These are phyloP conservation scores for Monoraphidium neglectum DNA, from an alignment of 139 green algal genomes.

Conservation along the genomic window DNA sequence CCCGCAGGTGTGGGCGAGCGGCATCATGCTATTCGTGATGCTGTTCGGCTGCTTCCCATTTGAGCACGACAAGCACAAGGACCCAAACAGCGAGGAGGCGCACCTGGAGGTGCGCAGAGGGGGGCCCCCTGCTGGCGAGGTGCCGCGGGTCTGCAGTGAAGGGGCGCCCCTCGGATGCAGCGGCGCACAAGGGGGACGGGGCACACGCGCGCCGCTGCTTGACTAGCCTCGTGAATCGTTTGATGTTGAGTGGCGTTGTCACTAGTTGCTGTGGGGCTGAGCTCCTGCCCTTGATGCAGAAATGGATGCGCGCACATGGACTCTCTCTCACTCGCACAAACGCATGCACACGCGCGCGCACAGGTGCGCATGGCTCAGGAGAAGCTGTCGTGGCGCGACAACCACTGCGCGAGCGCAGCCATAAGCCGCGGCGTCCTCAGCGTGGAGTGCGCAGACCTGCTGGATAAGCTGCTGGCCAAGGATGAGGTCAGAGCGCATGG, in stretches of 20 bases:
- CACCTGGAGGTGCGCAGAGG: constrained; percentile 60
- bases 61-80: constrained; percentile 71
- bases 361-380: constrained; percentile 40
- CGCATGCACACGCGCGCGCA: not conserved
- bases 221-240: not conserved
- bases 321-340: not conserved
- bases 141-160: too few species aligned
- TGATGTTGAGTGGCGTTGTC: not conserved
- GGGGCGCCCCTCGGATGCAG: not conserved
- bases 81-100: constrained; percentile 72
- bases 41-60: constrained; percentile 81
- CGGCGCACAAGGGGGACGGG: not conserved
- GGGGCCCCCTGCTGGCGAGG: not conserved
- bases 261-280: not conserved
- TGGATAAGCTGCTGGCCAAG: constrained; percentile 78
- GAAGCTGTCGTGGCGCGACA: constrained; percentile 27
- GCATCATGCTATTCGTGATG: constrained; percentile 78
- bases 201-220: not conserved
- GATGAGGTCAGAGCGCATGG: constrained; percentile 45
- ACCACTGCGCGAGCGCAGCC: constrained; percentile 2
- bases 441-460: constrained; percentile 65
- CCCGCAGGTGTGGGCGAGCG: constrained; percentile 78
- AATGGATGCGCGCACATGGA: not conserved
- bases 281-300: not conserved
- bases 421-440: not conserved